phyloP scores from a whole-genome alignment of 768 basidiomycete genomes.

The Lactarius sp. region DNA sequence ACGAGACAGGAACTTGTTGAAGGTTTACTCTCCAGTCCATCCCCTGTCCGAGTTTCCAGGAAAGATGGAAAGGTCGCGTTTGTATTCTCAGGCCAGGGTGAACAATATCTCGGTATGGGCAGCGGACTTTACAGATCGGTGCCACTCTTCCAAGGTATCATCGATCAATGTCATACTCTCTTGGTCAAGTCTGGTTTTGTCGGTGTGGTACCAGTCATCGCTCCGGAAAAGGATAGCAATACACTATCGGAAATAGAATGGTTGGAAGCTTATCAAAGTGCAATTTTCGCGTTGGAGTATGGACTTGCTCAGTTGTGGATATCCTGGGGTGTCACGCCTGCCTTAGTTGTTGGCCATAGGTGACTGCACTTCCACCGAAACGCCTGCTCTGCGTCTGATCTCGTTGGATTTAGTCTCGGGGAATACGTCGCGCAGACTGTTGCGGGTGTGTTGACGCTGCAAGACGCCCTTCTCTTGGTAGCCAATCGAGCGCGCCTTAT shows the following conservation, averaged over 20 bases:
- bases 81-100: conserved; percentile 72
- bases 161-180: conserved; percentile 55
- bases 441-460: conserved; percentile 53
- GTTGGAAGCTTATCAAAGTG: conserved; percentile 46
- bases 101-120: conserved; percentile 65
- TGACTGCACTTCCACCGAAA: conserved; percentile 31
- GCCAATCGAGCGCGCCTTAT: conserved; percentile 57
- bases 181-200: conserved; percentile 47
- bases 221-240: conserved; percentile 26
- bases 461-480: conserved; percentile 53
- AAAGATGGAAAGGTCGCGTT: conserved; percentile 43
- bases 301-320: conserved; percentile 61
- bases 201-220: conserved; percentile 42
- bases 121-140: conserved; percentile 46
- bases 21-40: conserved; percentile 37
- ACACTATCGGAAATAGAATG: conserved; percentile 33
- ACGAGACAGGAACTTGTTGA: conserved; percentile 43
- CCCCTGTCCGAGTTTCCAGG: conserved; percentile 34
- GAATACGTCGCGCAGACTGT: conserved; percentile 68
- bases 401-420: conserved; percentile 48
- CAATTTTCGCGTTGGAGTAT: conserved; percentile 59
- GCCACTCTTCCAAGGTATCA: conserved; percentile 42
- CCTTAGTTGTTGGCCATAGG: conserved; percentile 71
- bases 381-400: conserved; percentile 9
- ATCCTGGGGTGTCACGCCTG: conserved; percentile 59